These are phyloP conservation scores for Telopea speciosissima DNA, from an alignment of 177 flowering plant genomes.

Conservation along the genomic window DNA sequence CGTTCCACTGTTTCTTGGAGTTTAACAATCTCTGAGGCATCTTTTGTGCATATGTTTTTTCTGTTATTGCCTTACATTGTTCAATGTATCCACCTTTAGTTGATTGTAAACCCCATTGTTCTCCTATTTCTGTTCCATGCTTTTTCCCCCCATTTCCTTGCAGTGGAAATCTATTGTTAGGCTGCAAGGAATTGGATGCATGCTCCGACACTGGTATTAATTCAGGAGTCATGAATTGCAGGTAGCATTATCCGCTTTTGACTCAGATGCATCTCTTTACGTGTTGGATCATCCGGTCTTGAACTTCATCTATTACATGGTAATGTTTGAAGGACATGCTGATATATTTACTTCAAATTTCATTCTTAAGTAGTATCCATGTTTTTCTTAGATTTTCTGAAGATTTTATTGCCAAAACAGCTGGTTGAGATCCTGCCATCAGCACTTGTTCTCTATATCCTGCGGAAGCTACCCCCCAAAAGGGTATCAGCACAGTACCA, in stretches of 20 bases:
- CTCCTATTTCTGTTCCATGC: too few relatives aligned
- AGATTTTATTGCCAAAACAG: slow-evolving; percentile 31
- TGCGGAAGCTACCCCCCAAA: slow-evolving; percentile 90
- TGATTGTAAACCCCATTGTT: too few relatives aligned
- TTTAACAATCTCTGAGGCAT: too few relatives aligned
- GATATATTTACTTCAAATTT: not conserved
- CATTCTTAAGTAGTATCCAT: not conserved
- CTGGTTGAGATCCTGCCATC: slow-evolving; percentile 86
- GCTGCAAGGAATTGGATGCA: not conserved
- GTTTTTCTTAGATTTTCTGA: not conserved
- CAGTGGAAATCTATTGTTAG: too few relatives aligned
- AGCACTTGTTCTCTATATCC: slow-evolving; percentile 81
- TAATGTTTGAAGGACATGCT: slow-evolving; percentile 18
- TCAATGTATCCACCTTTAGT: too few relatives aligned
- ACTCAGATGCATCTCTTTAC: slow-evolving; percentile 69
- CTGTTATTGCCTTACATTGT: too few relatives aligned
- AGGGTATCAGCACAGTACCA: slow-evolving; percentile 86
- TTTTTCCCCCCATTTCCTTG: too few relatives aligned
- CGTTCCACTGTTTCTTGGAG: too few relatives aligned
- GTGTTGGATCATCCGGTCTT: slow-evolving; percentile 85
- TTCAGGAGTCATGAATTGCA: slow-evolving; percentile 26
- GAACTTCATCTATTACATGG: slow-evolving; percentile 78
- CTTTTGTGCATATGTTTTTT: too few relatives aligned
- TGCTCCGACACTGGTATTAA: not conserved
- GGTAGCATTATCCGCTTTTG: slow-evolving; percentile 77